Evolutionary conservation across 306 rosid species (phyloP).

Genomic region (Prinsepia uniflora): DNA sequence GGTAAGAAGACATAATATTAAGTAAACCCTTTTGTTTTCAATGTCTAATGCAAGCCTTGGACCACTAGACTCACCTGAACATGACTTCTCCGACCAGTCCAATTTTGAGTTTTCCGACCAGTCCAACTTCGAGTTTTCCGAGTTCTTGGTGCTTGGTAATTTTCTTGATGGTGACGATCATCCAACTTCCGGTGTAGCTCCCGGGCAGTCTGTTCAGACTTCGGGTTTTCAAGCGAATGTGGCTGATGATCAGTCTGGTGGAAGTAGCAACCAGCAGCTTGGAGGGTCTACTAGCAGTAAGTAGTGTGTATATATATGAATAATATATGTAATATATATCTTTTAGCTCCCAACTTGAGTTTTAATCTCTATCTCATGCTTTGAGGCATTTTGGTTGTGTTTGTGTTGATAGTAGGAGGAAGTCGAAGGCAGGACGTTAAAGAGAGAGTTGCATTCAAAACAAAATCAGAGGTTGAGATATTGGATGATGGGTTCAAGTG

Average conservation of each 20-base stretch:
- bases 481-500: conserved; percentile 84
- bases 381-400: not conserved
- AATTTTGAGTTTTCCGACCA: conserved; percentile 21
- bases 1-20: not conserved
- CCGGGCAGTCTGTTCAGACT: conserved; percentile 24
- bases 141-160: conserved; percentile 45
- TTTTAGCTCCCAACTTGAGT: not conserved
- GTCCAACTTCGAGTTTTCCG: conserved; percentile 41
- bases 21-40: not conserved
- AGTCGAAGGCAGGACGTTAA: conserved; percentile 22
- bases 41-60: conserved; percentile 48
- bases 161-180: conserved; percentile 39
- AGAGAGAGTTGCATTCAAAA: conserved; percentile 66
- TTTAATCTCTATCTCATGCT: not conserved
- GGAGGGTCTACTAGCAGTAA: conserved; percentile 47
- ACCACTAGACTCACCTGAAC: conserved; percentile 29
- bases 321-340: not conserved
- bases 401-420: conserved; percentile 33
- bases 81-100: conserved; percentile 29
- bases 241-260: conserved; percentile 31
- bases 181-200: conserved; percentile 7
- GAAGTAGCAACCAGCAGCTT: conserved; percentile 31
- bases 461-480: conserved; percentile 67
- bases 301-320: conserved; percentile 3
- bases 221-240: conserved; percentile 30